These are phyloP conservation scores for Nyssa sinensis DNA, from an alignment of 148 eudicot genomes.

Conservation along the genomic window DNA sequence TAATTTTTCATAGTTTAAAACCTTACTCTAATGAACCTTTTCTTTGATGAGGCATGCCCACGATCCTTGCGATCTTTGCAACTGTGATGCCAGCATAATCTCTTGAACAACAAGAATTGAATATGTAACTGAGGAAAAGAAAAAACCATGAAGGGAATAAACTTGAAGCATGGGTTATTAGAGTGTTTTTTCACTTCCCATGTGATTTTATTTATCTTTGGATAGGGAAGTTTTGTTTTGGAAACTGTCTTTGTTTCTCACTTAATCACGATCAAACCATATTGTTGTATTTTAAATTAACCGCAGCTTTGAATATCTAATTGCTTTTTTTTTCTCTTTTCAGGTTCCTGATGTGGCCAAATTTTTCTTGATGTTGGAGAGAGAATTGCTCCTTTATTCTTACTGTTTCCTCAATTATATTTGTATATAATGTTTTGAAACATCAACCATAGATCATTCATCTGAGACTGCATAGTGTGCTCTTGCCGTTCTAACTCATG, in stretches of 20 bases:
- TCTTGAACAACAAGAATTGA: not conserved
- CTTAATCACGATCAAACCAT: not conserved
- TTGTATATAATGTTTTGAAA: not conserved
- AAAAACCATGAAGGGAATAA: not conserved
- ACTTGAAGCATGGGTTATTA: not conserved
- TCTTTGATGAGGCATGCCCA: not conserved
- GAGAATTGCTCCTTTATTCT: not conserved
- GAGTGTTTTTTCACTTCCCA: not conserved
- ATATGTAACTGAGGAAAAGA: not conserved
- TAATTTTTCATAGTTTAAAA: not conserved
- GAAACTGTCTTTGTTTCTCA: not conserved
- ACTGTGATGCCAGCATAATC: not conserved
- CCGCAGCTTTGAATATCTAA: not conserved
- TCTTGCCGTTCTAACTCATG: not conserved
- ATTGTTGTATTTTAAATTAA: not conserved
- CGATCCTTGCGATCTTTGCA: not conserved
- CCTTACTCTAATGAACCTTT: not conserved
- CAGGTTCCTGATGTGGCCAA: conserved; percentile 4
- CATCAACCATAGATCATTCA: conserved; percentile 1
- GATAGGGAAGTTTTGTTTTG: not conserved
- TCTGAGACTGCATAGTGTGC: not conserved
- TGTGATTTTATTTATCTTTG: not conserved
- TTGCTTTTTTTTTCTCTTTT: not conserved
- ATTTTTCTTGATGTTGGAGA: conserved; percentile 9
- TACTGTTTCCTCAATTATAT: not conserved